phyloP scores from a whole-genome alignment of 169 alveolate species.

The Eimeria necatrix region DNA sequence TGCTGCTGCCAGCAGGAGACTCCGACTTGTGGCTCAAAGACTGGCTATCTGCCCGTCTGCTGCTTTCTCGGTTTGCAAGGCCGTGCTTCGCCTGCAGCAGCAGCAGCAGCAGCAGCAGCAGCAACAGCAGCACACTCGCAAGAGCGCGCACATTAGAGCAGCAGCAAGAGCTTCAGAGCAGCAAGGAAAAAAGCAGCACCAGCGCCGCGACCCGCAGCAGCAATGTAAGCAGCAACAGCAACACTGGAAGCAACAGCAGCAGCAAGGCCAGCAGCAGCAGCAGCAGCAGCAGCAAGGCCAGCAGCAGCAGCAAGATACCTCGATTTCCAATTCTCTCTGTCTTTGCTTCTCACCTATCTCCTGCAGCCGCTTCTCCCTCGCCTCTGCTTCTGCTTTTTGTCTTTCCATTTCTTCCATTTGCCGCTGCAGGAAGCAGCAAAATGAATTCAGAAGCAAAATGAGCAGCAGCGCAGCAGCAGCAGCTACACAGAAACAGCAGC shows the following conservation, averaged over 20 bases:
- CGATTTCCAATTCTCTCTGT: slow-evolving; percentile 63
- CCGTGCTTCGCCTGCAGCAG: slow-evolving; percentile 20
- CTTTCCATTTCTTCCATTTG: slow-evolving; percentile 63
- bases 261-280: slow-evolving; percentile 7
- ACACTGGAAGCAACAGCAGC: neutral
- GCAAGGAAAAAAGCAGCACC: neutral
- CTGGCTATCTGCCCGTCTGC: neutral
- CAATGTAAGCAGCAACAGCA: neutral
- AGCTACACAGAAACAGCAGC: neutral
- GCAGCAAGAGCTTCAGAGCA: neutral
- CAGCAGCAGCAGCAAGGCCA: neutral
- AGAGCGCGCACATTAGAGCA: neutral
- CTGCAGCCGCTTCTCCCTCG: slow-evolving; percentile 35
- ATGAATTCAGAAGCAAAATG: neutral
- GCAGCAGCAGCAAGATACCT: slow-evolving; percentile 37
- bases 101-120: slow-evolving; percentile 5
- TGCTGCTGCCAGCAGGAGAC: neutral
- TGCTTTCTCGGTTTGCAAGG: neutral
- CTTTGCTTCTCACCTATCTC: slow-evolving; percentile 61
- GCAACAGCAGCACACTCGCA: neutral
- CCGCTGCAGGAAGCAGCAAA: slow-evolving; percentile 5
- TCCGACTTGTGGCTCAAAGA: neutral
- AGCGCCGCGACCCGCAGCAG: neutral
- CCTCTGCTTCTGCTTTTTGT: slow-evolving; percentile 53
- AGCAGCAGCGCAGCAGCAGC: neutral